A percentile compares a stretch with the other conserved stretches of the same genome.
Evolutionary conservation across 2,329 filamentous ascomycete species (phyloP).

Genomic region (Phaeophleospora eucalypticola): DNA sequence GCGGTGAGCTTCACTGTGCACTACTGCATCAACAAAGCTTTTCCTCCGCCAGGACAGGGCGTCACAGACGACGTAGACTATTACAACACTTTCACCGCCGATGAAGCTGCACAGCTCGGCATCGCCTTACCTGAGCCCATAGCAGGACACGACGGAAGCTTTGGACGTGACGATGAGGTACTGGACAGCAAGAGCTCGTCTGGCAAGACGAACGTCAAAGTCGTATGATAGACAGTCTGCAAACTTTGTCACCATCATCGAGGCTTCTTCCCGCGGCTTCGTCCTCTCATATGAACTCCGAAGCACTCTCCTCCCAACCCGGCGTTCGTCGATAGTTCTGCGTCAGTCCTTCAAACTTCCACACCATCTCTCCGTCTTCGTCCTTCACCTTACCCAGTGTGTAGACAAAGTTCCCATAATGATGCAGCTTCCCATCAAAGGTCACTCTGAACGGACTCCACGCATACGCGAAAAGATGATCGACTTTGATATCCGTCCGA

Average conservation of each 20-base stretch:
- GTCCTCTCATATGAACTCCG: no score
- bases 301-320: constrained; percentile 17
- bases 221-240: not conserved
- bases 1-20: constrained; percentile 37
- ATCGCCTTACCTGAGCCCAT: constrained; percentile 16
- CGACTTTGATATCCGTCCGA: constrained; percentile 14
- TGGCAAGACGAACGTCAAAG: constrained; percentile 4
- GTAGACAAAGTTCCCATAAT: constrained; percentile 20
- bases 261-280: no score
- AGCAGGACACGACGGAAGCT: constrained; percentile 8
- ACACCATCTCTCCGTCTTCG: constrained; percentile 6
- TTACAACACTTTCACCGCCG: constrained; percentile 32
- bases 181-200: constrained; percentile 1
- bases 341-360: constrained; percentile 20
- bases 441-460: constrained; percentile 20
- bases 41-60: constrained; percentile 31
- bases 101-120: constrained; percentile 24
- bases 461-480: constrained; percentile 15
- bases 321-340: constrained; percentile 21
- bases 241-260: not conserved
- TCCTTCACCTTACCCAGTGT: constrained; percentile 9
- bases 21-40: constrained; percentile 30
- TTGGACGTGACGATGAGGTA: not conserved
- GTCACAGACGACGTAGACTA: constrained; percentile 33
- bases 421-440: constrained; percentile 22